Conservation (phyloP, 768 basidiomycete genomes). For the Gloeophyllum trabeum region DNA sequence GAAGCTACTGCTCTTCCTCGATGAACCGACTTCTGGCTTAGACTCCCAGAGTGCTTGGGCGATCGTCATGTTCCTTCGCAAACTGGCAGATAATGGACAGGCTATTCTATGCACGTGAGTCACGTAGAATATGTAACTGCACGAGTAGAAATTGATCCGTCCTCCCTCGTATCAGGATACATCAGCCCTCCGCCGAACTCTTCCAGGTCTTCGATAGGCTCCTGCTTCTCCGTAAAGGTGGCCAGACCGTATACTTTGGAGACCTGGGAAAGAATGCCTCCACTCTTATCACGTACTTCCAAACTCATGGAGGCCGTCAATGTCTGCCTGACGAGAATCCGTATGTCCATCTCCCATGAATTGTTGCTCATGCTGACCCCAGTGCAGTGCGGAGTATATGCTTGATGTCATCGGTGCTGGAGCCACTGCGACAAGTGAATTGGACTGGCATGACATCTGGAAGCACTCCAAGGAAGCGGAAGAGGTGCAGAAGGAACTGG, state of each 20-base stretch:
- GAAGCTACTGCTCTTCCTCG: slow-evolving; percentile 71
- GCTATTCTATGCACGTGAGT: slow-evolving; percentile 89
- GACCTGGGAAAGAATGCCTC: slow-evolving; percentile 53
- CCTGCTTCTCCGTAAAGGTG: slow-evolving; percentile 68
- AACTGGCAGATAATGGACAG: slow-evolving; percentile 72
- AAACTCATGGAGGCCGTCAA: slow-evolving; percentile 48
- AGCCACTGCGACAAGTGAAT: slow-evolving; percentile 27
- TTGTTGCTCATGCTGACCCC: slow-evolving; percentile 1
- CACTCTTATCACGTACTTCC: slow-evolving; percentile 68
- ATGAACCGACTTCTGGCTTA: slow-evolving; percentile 81
- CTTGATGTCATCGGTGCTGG: slow-evolving; percentile 49
- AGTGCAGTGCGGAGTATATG: slow-evolving; percentile 31
- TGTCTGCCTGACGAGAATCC: slow-evolving; percentile 68
- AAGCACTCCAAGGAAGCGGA: slow-evolving; percentile 27
- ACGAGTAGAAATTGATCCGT: not conserved
- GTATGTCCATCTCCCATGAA: slow-evolving; percentile 9
- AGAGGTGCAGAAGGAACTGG: slow-evolving; percentile 27
- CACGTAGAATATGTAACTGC: not conserved
- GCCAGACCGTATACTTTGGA: slow-evolving; percentile 57
- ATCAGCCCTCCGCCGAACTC: slow-evolving; percentile 72
- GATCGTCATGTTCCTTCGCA: slow-evolving; percentile 62
- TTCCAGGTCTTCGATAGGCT: slow-evolving; percentile 80
- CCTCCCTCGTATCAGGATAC: slow-evolving; percentile 23
- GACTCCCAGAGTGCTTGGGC: slow-evolving; percentile 86
- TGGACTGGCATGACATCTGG: slow-evolving; percentile 44